phyloP scores from a whole-genome alignment of 2,329 filamentous ascomycete genomes.

The Beauveria pseudobassiana region DNA sequence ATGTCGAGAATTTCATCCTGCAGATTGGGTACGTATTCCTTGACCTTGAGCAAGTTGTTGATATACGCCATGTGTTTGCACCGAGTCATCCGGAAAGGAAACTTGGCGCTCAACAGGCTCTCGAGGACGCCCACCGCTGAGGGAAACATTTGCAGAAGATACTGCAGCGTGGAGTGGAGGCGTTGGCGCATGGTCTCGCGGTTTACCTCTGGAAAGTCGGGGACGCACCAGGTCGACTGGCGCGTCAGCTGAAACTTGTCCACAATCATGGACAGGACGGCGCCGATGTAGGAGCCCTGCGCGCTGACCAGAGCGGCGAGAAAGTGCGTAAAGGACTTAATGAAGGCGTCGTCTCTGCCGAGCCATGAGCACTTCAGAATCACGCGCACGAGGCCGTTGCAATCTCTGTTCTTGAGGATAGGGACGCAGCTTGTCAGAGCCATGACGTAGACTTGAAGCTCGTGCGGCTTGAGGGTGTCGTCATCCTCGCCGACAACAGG shows the following conservation, averaged over 20 bases:
- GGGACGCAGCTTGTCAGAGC: conserved; percentile 56
- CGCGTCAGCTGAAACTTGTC: conserved; percentile 59
- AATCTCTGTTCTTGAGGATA: conserved; percentile 50
- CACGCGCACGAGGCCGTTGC: conserved; percentile 49
- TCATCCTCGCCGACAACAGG: conserved; percentile 37
- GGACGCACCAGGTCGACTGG: conserved; percentile 38
- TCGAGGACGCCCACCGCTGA: conserved; percentile 66
- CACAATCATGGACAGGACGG: conserved; percentile 73
- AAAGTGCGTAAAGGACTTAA: conserved; percentile 60
- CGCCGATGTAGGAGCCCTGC: conserved; percentile 68
- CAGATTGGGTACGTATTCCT: conserved; percentile 69
- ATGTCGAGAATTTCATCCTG: conserved; percentile 74
- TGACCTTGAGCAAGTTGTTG: conserved; percentile 70
- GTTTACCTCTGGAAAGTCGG: conserved; percentile 51
- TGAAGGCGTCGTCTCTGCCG: conserved; percentile 56
- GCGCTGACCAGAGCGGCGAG: conserved; percentile 69
- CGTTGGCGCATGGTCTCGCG: conserved; percentile 61
- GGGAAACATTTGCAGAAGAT: conserved; percentile 74
- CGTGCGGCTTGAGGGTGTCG: conserved; percentile 43
- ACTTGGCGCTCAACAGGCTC: conserved; percentile 57
- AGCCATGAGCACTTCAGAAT: conserved; percentile 58
- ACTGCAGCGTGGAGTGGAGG: conserved; percentile 67
- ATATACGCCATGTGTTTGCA: conserved; percentile 76
- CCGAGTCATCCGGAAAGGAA: conserved; percentile 69
- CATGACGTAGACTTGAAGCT: conserved; percentile 53